Evolutionary conservation across 495 filamentous ascomycete species (phyloP).

Genomic region (Bacidia rubella): DNA sequence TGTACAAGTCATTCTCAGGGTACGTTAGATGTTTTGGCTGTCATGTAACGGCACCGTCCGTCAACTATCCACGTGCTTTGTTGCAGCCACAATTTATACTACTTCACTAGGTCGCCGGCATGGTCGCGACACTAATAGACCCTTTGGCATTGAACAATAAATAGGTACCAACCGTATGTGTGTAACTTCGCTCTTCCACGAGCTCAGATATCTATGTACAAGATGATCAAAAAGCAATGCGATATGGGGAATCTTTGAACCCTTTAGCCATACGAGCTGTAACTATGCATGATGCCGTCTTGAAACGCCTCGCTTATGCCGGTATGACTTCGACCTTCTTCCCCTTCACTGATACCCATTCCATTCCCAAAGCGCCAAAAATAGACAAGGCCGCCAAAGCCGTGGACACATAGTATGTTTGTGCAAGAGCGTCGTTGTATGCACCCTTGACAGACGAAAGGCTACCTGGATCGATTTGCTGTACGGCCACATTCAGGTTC

Average conservation of each 20-base stretch:
- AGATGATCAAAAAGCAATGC: background rate
- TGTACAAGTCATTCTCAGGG: too few relatives aligned
- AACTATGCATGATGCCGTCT: background rate
- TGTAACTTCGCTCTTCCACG: background rate
- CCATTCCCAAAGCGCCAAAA: slow-evolving; percentile 44
- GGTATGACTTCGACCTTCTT: slow-evolving; percentile 56
- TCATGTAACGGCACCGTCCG: too few relatives aligned
- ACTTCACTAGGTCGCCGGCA: too few relatives aligned
- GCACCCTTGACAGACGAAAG: slow-evolving; percentile 46
- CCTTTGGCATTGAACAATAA: background rate
- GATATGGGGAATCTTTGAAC: background rate
- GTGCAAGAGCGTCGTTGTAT: slow-evolving; percentile 57
- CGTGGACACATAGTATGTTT: slow-evolving; percentile 55
- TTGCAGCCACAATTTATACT: too few relatives aligned
- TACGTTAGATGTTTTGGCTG: too few relatives aligned
- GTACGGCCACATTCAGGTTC: slow-evolving; percentile 32
- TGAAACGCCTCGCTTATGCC: slow-evolving; percentile 24
- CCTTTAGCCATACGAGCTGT: background rate
- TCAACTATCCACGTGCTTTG: too few relatives aligned
- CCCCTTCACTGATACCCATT: slow-evolving; percentile 78
- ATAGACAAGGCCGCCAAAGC: slow-evolving; percentile 49
- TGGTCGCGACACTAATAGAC: too few relatives aligned
- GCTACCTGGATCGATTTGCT: slow-evolving; percentile 26
- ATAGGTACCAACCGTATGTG: too few relatives aligned
- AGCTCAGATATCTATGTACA: background rate